A percentile compares a stretch with the other conserved stretches of the same genome.
Evolutionary conservation across 257 asterid genomes (phyloP).

Genomic region (Salvia splendens): DNA sequence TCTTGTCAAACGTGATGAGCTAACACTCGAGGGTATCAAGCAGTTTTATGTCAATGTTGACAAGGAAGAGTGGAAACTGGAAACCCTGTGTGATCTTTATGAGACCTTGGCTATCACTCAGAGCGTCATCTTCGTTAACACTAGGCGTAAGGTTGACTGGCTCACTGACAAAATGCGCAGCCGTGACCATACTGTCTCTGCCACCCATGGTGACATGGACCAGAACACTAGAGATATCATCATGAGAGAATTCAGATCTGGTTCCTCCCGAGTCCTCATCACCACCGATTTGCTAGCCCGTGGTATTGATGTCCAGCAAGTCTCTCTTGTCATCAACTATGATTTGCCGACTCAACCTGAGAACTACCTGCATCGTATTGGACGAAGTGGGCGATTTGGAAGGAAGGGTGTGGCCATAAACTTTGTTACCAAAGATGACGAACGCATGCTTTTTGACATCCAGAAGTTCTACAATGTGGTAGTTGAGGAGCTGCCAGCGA

Average conservation of each 20-base stretch:
- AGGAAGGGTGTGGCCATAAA: slow-evolving; percentile 70
- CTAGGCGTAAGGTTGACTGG: slow-evolving; percentile 70
- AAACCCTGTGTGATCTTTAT: slow-evolving; percentile 56
- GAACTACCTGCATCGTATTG: slow-evolving; percentile 65
- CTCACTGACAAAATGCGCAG: slow-evolving; percentile 57
- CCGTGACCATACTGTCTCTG: slow-evolving; percentile 58
- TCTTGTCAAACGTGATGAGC: slow-evolving; percentile 62
- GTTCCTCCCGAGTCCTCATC: slow-evolving; percentile 62
- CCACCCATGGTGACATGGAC: slow-evolving; percentile 67
- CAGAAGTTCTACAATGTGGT: slow-evolving; percentile 52
- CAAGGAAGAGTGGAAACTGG: slow-evolving; percentile 57
- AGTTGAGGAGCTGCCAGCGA: slow-evolving; percentile 61
- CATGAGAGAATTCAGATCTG: slow-evolving; percentile 64
- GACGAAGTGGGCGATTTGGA: slow-evolving; percentile 65
- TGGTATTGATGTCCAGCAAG: slow-evolving; percentile 68
- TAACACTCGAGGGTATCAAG: slow-evolving; percentile 58
- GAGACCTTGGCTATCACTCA: slow-evolving; percentile 60
- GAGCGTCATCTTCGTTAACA: slow-evolving; percentile 65
- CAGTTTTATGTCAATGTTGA: slow-evolving; percentile 53
- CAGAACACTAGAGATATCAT: slow-evolving; percentile 62
- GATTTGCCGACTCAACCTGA: slow-evolving; percentile 70
- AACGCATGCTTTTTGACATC: slow-evolving; percentile 57
- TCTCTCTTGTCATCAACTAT: slow-evolving; percentile 54
- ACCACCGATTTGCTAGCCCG: slow-evolving; percentile 67
- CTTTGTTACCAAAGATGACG: slow-evolving; percentile 58